Base-by-base conservation (phyloP, 352 stramenopile genomes). In the Globisporangium abappressorium region DNA sequence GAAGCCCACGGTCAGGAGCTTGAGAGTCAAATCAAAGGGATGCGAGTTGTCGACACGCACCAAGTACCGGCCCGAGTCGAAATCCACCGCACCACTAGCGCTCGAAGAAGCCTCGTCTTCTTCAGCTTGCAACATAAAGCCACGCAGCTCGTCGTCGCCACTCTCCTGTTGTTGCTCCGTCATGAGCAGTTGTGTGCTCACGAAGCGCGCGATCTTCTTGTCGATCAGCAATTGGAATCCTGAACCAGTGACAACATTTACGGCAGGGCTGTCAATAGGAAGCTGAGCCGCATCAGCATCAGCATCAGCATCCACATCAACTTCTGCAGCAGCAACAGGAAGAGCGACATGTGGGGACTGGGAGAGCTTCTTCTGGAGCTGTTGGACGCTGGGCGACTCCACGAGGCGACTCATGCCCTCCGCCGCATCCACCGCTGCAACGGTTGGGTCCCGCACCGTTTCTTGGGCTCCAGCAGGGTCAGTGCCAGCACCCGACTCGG, bases 341-440 rank as follows among this genome's bases (percentile, higher is more conserved):
- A 14, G 14, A 34, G 55, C 28, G 20, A 26, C 43, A 8, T 41
- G 28, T 34, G 54, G 22, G 26, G 34, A n/a, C 14, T 22, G 54
- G 18, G 1, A n/a, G 28, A 24, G 43, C 43, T 51, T 24, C 43
- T 61, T 34, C 55, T 61, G 55, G 20, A 61, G 33, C 30, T 47
- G 55, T 1, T 36, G 55, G 18, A 61, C 0, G 30, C 30, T 26
- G 3, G 41, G 11, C 0, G 62, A 60, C n/a, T 67, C 62, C 33
- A 67, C 49, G 62, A 61, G 62, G 5, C 62, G 62, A 20, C 49
- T 67, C 62, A 54, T 61, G 51, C 62, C 62, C 38, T 41, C 62
- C 30, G 62, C 49, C 0, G 61, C 61, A 51, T 66, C 61, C n/a
- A 34, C 61, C 8, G 61, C 46, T 24, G 46, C 43, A 30, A 58